Conservation (phyloP, 371 early-diverging fungal genomes). For the Hamiltosporidium tvaerminnensis region DNA sequence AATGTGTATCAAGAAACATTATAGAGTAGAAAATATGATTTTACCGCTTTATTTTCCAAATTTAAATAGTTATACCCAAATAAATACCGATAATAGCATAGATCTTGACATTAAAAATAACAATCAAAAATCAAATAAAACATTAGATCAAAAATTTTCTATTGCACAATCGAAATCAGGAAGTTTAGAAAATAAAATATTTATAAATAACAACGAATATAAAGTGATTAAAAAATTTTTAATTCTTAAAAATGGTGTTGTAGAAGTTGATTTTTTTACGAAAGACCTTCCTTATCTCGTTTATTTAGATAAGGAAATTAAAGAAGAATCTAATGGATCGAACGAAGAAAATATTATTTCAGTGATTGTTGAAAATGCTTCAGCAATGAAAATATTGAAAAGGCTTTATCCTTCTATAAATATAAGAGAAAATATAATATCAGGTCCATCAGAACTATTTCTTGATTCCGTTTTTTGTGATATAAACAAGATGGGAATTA, state of each 20-base stretch:
- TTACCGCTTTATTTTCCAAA: no score
- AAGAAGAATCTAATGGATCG: not conserved
- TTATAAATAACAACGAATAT: no score
- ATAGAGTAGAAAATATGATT: no score
- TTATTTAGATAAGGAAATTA: not conserved
- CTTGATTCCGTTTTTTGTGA: constrained; percentile 1
- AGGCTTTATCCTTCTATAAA: not conserved
- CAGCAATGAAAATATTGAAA: not conserved
- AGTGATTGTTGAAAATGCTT: not conserved
- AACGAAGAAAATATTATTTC: not conserved
- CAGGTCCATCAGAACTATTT: not conserved
- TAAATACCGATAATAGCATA: not conserved
- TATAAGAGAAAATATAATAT: not conserved
- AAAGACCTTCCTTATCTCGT: not conserved
- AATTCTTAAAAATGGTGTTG: not conserved
- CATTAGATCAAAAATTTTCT: not conserved
- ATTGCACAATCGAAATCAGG: not conserved
- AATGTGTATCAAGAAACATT: no score
- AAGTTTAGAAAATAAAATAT: not conserved
- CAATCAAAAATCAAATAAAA: not conserved
- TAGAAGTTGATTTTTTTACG: not conserved
- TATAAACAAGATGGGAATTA: not conserved
- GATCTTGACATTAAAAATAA: not conserved
- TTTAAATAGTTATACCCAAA: not conserved
- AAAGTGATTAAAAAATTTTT: not conserved